A percentile compares a stretch with the other conserved stretches of the same genome.
Conservation (phyloP, 2,329 filamentous ascomycete genomes). For the Fusarium sulawesiense region DNA sequence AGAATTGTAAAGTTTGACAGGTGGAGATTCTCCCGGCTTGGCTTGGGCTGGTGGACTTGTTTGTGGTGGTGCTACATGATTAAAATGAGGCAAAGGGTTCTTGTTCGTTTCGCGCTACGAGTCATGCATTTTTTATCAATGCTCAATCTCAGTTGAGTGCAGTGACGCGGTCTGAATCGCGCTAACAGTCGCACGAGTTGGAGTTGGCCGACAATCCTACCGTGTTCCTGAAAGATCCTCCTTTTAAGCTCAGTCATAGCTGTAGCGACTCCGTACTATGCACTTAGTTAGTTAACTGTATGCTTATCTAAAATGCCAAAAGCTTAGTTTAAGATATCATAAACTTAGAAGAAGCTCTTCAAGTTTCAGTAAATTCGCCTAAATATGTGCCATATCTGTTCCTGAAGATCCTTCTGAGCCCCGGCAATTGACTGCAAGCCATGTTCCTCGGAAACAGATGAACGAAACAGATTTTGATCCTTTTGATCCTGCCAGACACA, state of each 20-base stretch:
- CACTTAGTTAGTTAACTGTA: not conserved
- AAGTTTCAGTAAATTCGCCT: not conserved
- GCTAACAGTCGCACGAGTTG: not conserved
- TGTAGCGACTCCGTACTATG: not conserved
- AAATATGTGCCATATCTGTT: not conserved
- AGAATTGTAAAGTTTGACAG: slow-evolving; percentile 22
- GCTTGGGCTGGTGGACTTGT: not conserved
- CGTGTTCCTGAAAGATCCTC: not conserved
- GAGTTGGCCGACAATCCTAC: not conserved
- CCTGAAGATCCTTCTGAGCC: not conserved
- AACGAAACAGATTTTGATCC: slow-evolving; percentile 18
- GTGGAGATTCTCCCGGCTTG: slow-evolving; percentile 6
- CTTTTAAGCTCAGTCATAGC: not conserved
- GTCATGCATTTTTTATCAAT: slow-evolving; percentile 9
- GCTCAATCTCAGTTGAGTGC: slow-evolving; percentile 1
- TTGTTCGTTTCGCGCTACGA: slow-evolving; percentile 13
- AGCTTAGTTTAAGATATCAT: not conserved
- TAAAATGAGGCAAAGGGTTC: slow-evolving; percentile 22
- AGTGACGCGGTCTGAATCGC: slow-evolving; percentile 4
- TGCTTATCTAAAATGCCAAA: not conserved
- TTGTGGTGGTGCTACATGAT: not conserved
- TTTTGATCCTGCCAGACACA: not conserved
- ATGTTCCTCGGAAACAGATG: not conserved
- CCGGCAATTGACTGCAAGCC: not conserved
- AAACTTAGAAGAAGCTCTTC: not conserved